Base-by-base conservation (phyloP, 768 basidiomycete species). In the Krasilnikovozyma curviuscula region DNA sequence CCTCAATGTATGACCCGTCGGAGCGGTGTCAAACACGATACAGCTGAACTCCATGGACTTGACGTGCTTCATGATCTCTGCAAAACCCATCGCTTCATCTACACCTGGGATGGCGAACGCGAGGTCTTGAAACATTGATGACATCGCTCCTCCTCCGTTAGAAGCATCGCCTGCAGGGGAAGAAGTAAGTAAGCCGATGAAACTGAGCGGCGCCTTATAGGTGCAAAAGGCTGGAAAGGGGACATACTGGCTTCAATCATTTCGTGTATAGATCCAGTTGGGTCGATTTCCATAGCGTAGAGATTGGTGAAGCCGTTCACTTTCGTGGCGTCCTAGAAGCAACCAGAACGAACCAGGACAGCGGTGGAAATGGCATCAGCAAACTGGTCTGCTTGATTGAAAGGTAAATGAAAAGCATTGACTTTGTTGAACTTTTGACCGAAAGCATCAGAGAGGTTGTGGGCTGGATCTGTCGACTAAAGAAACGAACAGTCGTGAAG, bases 31-130 rank as follows among this genome's bases (percentile, higher is more conserved):
- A 62, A 98, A 98, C 30, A 98, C 89, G 62, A 98, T 97, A 50
- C 93, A 89, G n/a, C 86, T 91, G 71, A 89, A 98, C 67, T 95
- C 79, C 89, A 98, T 97, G 18, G 91, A 95, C 67, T 98, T 95
- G 66, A 98, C 93, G 65, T 98, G 91, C 64, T 97, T 98, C 93
- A 97, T 98, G 64, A 98, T 93, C 66, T 98, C 93, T 0, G 93
- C 93, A 58, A 98, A 98, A 54, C 86, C 88, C 93, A 98, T 97
- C 3, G 93, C 93, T 67, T 98, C 93, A 59, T 98, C 93, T 12
- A 98, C 91, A 67, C 93, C 93, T 0, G 93, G 93, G 49, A 98
- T 97, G 2, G 93, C 88, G 60, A 98, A 98, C 0, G 93, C 93
- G 37, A 98, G 73, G 67, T 98, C 93, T 65, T 98, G 93, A 85